Percentiles rank a stretch among this genome's conserved stretches.
Conservation (phyloP, 2,329 filamentous ascomycete genomes). For the Colletotrichum higginsianum region DNA sequence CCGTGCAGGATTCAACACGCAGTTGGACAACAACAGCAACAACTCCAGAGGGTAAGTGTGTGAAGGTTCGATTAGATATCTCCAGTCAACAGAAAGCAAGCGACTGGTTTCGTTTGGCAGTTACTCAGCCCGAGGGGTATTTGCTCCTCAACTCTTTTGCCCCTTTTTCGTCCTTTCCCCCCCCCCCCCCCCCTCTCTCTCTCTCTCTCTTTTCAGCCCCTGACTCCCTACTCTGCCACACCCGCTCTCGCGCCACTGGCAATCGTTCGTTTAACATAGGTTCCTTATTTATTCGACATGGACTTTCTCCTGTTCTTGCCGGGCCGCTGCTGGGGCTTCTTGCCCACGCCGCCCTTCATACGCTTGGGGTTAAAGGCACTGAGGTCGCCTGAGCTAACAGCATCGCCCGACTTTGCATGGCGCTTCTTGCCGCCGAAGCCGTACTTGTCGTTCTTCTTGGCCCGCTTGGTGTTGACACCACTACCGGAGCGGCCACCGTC, state of each 20-base stretch:
- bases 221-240: too few species aligned
- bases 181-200: too few species aligned
- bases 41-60: neutral
- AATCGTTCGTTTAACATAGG: neutral
- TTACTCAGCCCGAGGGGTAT: conserved; percentile 28
- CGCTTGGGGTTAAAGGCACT: conserved; percentile 84
- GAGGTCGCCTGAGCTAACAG: conserved; percentile 84
- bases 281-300: conserved; percentile 47
- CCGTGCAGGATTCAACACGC: neutral
- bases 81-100: conserved; percentile 7
- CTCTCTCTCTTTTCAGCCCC: neutral
- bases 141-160: conserved; percentile 13
- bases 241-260: too few species aligned
- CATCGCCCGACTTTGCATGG: conserved; percentile 91
- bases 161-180: neutral
- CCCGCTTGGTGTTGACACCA: conserved; percentile 77
- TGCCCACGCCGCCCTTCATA: conserved; percentile 77
- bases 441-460: conserved; percentile 95
- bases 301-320: conserved; percentile 69
- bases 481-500: conserved; percentile 56
- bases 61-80: conserved; percentile 10
- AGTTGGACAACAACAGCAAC: too few species aligned
- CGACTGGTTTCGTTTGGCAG: neutral
- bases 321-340: conserved; percentile 58
- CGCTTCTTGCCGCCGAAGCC: conserved; percentile 98